Conservation (phyloP, 1,284 basidiomycete genomes). For the Puccinia polysora region DNA sequence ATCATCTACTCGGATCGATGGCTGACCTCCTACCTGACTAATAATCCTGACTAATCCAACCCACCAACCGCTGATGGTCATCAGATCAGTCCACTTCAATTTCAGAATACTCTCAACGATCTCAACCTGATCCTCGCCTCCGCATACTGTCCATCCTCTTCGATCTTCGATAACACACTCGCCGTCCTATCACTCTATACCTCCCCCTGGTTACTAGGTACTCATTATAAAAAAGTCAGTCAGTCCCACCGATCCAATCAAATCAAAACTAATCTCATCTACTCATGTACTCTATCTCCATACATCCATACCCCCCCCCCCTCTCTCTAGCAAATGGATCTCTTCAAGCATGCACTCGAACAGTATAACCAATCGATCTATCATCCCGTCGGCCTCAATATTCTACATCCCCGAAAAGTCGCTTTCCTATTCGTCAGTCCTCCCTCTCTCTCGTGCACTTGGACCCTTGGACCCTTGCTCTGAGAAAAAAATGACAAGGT, state of each 20-base stretch:
- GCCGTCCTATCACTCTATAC: conserved; percentile 70
- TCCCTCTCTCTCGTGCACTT: too few relatives aligned
- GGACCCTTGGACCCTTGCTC: too few relatives aligned
- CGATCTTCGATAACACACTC: conserved; percentile 65
- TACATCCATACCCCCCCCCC: background rate
- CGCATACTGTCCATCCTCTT: conserved; percentile 65
- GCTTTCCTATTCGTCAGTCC: conserved; percentile 73
- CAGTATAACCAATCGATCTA: conserved; percentile 65
- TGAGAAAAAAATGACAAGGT: too few relatives aligned
- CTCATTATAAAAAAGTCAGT: conserved; percentile 71
- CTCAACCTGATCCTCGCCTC: conserved; percentile 75
- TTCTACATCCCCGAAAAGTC: conserved; percentile 70
- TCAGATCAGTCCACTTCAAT: conserved; percentile 76
- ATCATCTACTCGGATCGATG: too few relatives aligned
- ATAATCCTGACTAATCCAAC: too few relatives aligned
- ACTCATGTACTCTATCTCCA: background rate
- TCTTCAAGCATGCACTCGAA: conserved; percentile 62
- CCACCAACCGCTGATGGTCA: too few relatives aligned
- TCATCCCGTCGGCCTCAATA: conserved; percentile 73
- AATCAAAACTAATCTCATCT: background rate
- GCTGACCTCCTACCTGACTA: too few relatives aligned
- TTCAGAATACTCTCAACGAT: conserved; percentile 73
- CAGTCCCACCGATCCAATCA: background rate
- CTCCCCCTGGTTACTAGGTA: conserved; percentile 61
- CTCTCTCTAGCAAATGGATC: conserved; percentile 68